These are phyloP conservation scores for Schwanniomyces occidentalis DNA, from an alignment of 805 yeast genomes.

Conservation along the genomic window DNA sequence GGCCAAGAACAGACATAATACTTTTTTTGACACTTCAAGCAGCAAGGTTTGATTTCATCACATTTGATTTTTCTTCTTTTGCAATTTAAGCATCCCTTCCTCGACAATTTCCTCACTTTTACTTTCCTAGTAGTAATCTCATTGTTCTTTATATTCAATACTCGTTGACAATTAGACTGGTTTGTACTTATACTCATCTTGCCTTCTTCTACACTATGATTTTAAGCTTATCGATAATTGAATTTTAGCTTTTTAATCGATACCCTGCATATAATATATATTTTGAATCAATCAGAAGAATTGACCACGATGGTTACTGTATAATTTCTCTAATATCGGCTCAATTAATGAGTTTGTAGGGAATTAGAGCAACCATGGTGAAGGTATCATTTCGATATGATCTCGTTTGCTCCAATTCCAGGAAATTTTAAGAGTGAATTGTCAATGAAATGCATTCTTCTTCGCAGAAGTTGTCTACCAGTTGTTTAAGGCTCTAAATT, in stretches of 20 bases:
- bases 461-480: neutral
- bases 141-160: neutral
- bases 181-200: neutral
- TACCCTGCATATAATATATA: neutral
- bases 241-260: too few species aligned
- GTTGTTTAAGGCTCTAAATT: too few species aligned
- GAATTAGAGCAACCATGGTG: too few species aligned
- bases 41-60: constrained; percentile 28
- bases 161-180: neutral
- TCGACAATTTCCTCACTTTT: constrained; percentile 1
- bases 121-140: neutral
- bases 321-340: too few species aligned
- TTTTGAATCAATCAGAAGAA: neutral
- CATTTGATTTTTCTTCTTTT: constrained; percentile 31
- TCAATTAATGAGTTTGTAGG: too few species aligned
- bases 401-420: too few species aligned
- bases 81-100: constrained; percentile 29
- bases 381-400: too few species aligned
- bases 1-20: neutral
- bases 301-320: too few species aligned
- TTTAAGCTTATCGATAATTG: neutral
- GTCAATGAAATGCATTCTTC: neutral
- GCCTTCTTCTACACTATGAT: neutral
- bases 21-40: constrained; percentile 15
- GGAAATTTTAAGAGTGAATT: too few species aligned